Base-by-base conservation (phyloP, 345 rosid species). In the Eucalyptus brandiana region DNA sequence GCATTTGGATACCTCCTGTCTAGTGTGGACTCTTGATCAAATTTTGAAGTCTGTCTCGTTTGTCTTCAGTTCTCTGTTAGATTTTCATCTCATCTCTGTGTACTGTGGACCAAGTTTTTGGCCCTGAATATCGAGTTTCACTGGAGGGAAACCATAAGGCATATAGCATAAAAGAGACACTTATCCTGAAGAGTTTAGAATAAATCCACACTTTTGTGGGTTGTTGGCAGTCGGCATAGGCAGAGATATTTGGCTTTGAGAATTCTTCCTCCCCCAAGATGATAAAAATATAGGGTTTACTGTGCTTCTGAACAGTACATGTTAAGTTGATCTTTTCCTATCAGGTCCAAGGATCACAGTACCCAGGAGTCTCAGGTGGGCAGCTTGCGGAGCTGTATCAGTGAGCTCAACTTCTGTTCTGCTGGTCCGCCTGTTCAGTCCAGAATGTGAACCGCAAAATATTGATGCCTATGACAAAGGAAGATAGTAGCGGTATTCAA, bases 371-470 rank as follows among this genome's bases (percentile, higher is more conserved):
- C 95, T 95, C 45, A 93, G 99, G 49, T 97, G 99, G 99, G 99
- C 99, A 89, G 94, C 93, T 83, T 97, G 97, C 54, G 99, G 99
- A 90, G 98, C 98, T 54, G 87, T 94, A 87, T 92, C 97, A 44
- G 90, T 93, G 54, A 94, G 99, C 90, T 92, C 98, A 89, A 87
- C 96, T 65, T 88, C 97, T 26, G 96, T 98, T 30, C 62, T 92
- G 81, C 95, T 97, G 91, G 99, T 97, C 67, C 96, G 95, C 88
- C 96, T 97, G 49, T 94, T 97, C 42, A 96, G 98, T 88, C 98
- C 98, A 30, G 99, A 97, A 92, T 97, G 98, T 76, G 99, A 97
- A 90, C 98, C 98, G 30, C 99, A 96, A 92, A 97, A 97, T 76
- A 95, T 97, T 91, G 97, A 92, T 92, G 99, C 99, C 12, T 97